Evolutionary conservation across 2,329 filamentous ascomycete species (phyloP).

Genomic region (Cladosporium halotolerans): DNA sequence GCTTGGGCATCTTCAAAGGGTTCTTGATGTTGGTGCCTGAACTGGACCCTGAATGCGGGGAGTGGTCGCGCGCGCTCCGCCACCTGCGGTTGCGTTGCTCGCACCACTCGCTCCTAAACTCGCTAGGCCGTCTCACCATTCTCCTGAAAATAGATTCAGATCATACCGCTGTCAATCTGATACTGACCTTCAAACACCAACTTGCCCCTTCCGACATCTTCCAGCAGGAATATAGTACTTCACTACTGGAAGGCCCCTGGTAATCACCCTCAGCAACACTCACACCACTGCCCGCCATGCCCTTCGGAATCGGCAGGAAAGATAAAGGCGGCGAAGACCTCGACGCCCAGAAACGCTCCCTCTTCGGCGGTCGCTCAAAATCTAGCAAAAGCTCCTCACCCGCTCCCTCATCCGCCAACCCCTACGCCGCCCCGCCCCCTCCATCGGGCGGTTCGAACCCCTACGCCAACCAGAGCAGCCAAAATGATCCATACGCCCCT

Average conservation of each 20-base stretch:
- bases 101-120: background rate
- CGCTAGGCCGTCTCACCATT: constrained; percentile 3
- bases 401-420: constrained; percentile 43
- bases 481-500: constrained; percentile 27
- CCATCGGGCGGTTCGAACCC: constrained; percentile 16
- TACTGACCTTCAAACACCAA: too few species aligned
- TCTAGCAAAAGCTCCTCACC: constrained; percentile 38
- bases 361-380: constrained; percentile 54
- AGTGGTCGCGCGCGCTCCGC: background rate
- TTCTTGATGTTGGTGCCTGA: background rate
- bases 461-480: constrained; percentile 20
- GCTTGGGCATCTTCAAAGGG: too few species aligned
- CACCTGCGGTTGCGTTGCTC: background rate
- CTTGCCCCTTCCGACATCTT: too few species aligned
- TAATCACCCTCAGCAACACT: background rate
- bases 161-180: background rate
- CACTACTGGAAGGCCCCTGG: too few species aligned
- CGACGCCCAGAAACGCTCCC: constrained; percentile 48
- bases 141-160: background rate
- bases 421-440: constrained; percentile 47
- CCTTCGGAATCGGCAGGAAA: constrained; percentile 44
- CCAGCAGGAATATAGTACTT: too few species aligned
- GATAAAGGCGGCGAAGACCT: constrained; percentile 50
- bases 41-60: constrained; percentile 1
- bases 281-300: constrained; percentile 19